A percentile compares a stretch with the other conserved stretches of the same genome.
Evolutionary conservation across 2,329 filamentous ascomycete genomes (phyloP).

Genomic region (Daldinia sp.): DNA sequence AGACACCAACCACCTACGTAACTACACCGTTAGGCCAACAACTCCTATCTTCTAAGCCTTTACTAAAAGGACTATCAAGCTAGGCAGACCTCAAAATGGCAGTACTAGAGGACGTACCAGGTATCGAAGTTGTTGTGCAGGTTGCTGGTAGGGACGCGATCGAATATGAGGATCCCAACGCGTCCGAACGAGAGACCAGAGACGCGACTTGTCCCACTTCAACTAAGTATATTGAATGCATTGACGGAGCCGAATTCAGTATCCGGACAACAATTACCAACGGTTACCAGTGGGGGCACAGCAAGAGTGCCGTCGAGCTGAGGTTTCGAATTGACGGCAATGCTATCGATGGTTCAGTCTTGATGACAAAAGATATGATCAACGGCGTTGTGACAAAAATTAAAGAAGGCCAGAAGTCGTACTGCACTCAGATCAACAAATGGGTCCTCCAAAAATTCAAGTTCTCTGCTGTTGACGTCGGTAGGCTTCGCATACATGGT

Average conservation of each 20-base stretch:
- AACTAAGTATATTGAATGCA: constrained; percentile 51
- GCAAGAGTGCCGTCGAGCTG: constrained; percentile 28
- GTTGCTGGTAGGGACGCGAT: constrained; percentile 40
- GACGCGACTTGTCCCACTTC: constrained; percentile 25
- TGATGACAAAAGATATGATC: background rate
- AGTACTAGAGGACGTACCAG: constrained; percentile 44
- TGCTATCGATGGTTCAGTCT: background rate
- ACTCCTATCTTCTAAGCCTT: background rate
- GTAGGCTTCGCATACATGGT: constrained; percentile 35
- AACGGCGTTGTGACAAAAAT: background rate
- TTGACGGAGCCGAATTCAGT: constrained; percentile 46
- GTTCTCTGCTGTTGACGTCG: constrained; percentile 48
- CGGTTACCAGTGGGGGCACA: constrained; percentile 45
- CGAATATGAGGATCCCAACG: constrained; percentile 46
- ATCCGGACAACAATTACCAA: constrained; percentile 33
- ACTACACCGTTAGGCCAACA: background rate
- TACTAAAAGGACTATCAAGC: background rate
- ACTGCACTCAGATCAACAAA: constrained; percentile 6
- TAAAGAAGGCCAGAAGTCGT: background rate
- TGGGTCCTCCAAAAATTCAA: constrained; percentile 40
- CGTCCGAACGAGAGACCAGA: constrained; percentile 20
- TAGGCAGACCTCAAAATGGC: constrained; percentile 40
- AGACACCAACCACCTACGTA: background rate
- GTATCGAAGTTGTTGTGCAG: constrained; percentile 44
- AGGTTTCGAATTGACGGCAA: constrained; percentile 45